Evolutionary conservation across 768 basidiomycete genomes (phyloP), one percentile per base, ranked within the genome.

Genomic region (Hypsizygus marmoreus): DNA sequence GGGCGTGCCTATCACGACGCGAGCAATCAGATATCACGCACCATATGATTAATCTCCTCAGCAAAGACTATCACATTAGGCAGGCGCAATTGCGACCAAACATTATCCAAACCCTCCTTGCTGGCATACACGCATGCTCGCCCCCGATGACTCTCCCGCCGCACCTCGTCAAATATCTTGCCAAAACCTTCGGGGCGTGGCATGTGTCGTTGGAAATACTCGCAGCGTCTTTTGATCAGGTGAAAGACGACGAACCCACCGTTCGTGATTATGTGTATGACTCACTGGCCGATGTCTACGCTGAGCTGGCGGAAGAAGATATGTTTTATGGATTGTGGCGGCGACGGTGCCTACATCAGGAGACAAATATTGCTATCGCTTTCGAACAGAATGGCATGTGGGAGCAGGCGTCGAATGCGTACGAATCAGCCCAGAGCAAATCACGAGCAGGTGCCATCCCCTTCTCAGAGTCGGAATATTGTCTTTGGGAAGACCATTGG

Each of bases 401-500:
- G 95, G 88, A 91, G 23, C 86, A 94, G 58, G 94, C 97, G 0
- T 81, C 89, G 29, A 81, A 75, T 49, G 79, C 86, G 30, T 97
- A 99, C 65, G 97, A 99, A 66, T 70, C 73, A 19, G 97, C 95
- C 1, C 95, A 97, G 67, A 84, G 74, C 54, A 90, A 86, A 64
- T 86, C 93, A 6, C 78, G 93, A 35, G 74, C 80, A 3, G 91
- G 92, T 4, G 71, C 79, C 5, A 82, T 97, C 42, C 84, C 94
- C 1, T 98, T 95, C 71, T 87, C 89, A 10, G 97, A 99, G 64
- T 76, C 88, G 1, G 97, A 99, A 64, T 97, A 95, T 64, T 93
- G 90, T 57, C 73, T 99, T 14, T 99, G 97, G 97, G 97, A 99
- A 59, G 97, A 99, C 63, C 97, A 99, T 64, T 99, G 97, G 95